phyloP scores from a whole-genome alignment of 805 yeast species.

The Saturnispora dispora region DNA sequence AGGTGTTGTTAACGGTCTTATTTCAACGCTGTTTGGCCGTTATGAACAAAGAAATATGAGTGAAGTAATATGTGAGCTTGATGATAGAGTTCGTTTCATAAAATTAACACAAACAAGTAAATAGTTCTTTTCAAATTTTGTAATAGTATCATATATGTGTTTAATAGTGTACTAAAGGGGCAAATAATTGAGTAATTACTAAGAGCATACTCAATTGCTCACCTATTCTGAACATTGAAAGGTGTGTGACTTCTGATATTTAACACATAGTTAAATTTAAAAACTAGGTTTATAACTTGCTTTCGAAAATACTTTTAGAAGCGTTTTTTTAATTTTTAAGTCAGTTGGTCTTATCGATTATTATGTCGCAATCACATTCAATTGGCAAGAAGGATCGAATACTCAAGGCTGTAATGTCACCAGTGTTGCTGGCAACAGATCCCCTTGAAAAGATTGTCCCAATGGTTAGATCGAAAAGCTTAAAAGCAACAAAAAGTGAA shows the following conservation, averaged over 20 bases:
- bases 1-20: constrained; percentile 67
- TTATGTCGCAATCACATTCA: neutral
- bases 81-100: constrained; percentile 18
- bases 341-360: neutral
- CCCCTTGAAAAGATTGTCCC: neutral
- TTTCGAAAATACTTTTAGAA: neutral
- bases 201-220: neutral
- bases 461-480: neutral
- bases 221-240: neutral
- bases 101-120: neutral
- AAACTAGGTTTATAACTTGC: neutral
- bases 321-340: neutral
- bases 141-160: neutral
- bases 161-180: neutral
- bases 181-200: neutral
- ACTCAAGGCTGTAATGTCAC: neutral
- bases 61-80: constrained; percentile 68
- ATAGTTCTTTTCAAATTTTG: neutral
- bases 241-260: neutral
- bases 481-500: neutral
- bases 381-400: neutral
- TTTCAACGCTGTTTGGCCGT: constrained; percentile 71
- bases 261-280: too few relatives aligned
- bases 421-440: neutral
- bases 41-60: constrained; percentile 67